Base-by-base conservation (phyloP, 139 green algal species). In the Coelastrella sp. region DNA sequence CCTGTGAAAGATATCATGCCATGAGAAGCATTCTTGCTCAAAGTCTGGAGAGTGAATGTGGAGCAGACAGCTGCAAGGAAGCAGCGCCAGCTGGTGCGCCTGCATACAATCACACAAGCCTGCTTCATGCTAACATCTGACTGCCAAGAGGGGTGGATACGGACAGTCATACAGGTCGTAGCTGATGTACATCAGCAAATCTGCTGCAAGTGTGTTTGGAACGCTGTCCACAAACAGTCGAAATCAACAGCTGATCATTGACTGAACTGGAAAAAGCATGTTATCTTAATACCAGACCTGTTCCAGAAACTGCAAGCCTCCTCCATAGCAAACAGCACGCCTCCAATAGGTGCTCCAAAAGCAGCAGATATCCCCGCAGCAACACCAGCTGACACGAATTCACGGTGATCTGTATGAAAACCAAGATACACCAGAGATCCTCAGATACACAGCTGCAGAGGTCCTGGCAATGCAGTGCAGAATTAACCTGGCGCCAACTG, bases 301-400 rank as follows among this genome's bases (percentile, higher is more conserved):
- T 69, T 82, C 75, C 75, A 93, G 64, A 91, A 93, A 21, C 77
- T 88, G 85, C 90, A 93, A 2, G 90, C 90, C 88, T 99, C 96
- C 89, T 99, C 96, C 88, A 98, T 93, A n/a, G 88, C 88, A 86
- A 98, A 98, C 74, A 98, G 88, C 75, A 99, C 96, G 8, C 96
- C 96, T 4, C 95, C 96, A n/a, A 98, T 95, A 50, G 96, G 96
- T 0, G 96, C 94, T 23, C 93, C 93, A 85, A 98, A 98, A n/a
- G 93, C 94, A 5, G 92, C 93, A 21, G 92, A 93, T 30, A 99
- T 90, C 3, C 96, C 96, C 0, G 95, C 95, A 0, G 94, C 93
- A 0, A 93, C 89, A 1, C 96, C 96, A 0, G 95, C 95, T 5
- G 93, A 97, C 23, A 98, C 86, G 75, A 98, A 95, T 71, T 98